phyloP scores from a whole-genome alignment of 495 filamentous ascomycete species.

The Hyaloscypha variabilis region DNA sequence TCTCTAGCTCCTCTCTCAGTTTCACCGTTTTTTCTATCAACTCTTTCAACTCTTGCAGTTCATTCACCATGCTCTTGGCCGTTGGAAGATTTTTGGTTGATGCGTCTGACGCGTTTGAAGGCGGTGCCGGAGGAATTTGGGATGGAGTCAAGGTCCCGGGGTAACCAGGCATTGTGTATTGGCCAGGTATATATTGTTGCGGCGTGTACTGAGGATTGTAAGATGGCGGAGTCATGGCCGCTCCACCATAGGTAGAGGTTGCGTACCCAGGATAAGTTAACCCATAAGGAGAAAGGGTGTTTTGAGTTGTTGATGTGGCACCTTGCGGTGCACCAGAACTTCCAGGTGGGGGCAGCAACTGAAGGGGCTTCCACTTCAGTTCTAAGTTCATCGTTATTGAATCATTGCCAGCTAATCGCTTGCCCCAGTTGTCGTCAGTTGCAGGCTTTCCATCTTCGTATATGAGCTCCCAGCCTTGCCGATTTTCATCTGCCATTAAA shows the following conservation, averaged over 20 bases:
- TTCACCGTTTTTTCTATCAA: background rate
- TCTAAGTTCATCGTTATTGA: background rate
- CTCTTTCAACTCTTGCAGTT: background rate
- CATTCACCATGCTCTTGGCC: background rate
- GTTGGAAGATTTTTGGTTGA: background rate
- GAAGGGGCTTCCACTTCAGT: background rate
- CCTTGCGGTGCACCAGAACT: background rate
- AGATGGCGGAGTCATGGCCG: background rate
- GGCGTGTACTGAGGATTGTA: background rate
- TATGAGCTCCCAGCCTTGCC: background rate
- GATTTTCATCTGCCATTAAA: background rate
- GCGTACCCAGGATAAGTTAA: background rate
- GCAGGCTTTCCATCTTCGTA: background rate
- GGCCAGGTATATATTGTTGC: background rate
- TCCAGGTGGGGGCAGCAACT: background rate
- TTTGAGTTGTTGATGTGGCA: background rate
- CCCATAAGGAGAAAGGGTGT: background rate
- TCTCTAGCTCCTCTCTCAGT: background rate
- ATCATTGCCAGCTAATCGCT: background rate
- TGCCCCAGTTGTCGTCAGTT: background rate
- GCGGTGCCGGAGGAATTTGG: background rate
- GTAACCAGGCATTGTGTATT: background rate
- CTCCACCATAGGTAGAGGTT: background rate
- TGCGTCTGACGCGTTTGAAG: background rate
- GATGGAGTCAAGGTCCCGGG: background rate